Percentiles rank a stretch among this genome's conserved stretches.
These are phyloP conservation scores for Ogataea methanolica DNA, from an alignment of 805 yeast species.

Conservation along the genomic window DNA sequence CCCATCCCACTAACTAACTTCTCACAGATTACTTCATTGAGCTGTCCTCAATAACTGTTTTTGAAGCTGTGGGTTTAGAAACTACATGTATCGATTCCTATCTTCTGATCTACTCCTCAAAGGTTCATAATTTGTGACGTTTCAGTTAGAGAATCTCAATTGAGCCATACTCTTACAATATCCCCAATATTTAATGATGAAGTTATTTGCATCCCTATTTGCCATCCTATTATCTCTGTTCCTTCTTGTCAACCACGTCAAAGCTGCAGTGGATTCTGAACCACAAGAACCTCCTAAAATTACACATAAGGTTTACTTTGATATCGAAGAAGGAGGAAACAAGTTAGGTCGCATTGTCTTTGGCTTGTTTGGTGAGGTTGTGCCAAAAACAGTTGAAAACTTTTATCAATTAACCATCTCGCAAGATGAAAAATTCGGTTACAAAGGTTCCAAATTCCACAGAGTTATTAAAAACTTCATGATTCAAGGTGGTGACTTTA, in stretches of 20 bases:
- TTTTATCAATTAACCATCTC: slow-evolving; percentile 78
- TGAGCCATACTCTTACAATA: too few species aligned
- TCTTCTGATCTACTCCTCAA: too few species aligned
- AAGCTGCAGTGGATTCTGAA: slow-evolving; percentile 9
- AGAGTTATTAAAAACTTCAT: slow-evolving; percentile 67
- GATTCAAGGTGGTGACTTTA: slow-evolving; percentile 82
- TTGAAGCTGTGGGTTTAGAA: too few species aligned
- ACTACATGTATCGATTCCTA: too few species aligned
- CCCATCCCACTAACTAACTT: too few species aligned
- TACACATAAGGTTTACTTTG: slow-evolving; percentile 82
- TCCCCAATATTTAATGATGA: slow-evolving; percentile 16
- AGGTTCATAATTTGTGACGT: too few species aligned
- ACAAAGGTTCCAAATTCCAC: slow-evolving; percentile 62
- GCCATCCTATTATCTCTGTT: slow-evolving; percentile 17
- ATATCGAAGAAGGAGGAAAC: slow-evolving; percentile 67
- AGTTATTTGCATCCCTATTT: slow-evolving; percentile 15
- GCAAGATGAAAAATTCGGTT: slow-evolving; percentile 63
- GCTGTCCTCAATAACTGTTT: too few species aligned
- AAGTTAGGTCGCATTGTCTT: slow-evolving; percentile 75
- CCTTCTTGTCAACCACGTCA: slow-evolving; percentile 14
- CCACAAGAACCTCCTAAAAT: slow-evolving; percentile 37
- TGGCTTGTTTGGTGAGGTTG: slow-evolving; percentile 83
- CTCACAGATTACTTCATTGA: too few species aligned
- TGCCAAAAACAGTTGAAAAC: slow-evolving; percentile 86
- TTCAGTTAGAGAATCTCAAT: too few species aligned